phyloP scores from a whole-genome alignment of 208 protist species.

The Trypanosoma grayi region DNA sequence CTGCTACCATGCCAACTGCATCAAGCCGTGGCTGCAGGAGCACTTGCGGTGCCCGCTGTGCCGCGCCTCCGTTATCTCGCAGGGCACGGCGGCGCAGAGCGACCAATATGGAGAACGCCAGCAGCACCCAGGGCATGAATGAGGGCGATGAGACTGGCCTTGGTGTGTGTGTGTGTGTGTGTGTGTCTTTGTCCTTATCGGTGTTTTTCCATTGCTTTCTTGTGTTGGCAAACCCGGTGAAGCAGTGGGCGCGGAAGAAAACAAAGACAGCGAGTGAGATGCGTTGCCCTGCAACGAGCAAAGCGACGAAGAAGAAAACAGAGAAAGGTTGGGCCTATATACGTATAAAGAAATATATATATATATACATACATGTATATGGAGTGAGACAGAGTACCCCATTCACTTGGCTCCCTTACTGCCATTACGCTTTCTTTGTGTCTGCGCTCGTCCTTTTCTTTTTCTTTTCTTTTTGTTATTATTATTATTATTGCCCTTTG shows the following conservation, averaged over 20 bases:
- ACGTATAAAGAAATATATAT: slow-evolving; percentile 2
- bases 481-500: slow-evolving; percentile 5
- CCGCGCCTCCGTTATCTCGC: slow-evolving; percentile 12
- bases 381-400: slow-evolving; percentile 1
- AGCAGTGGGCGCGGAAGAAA: no score
- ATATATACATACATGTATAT: slow-evolving; percentile 4
- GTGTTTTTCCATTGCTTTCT: no score
- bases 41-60: slow-evolving; percentile 34
- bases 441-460: slow-evolving; percentile 1
- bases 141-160: no score
- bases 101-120: not conserved
- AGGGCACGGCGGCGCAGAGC: not conserved
- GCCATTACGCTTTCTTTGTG: not conserved
- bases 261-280: no score
- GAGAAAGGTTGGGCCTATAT: slow-evolving; percentile 10
- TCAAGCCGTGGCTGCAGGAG: slow-evolving; percentile 33
- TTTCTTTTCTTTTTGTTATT: slow-evolving; percentile 23
- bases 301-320: slow-evolving; percentile 2
- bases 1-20: slow-evolving; percentile 34
- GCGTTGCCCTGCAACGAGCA: no score
- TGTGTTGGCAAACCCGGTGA: no score
- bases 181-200: slow-evolving; percentile 1
- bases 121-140: not conserved
- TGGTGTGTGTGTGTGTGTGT: slow-evolving; percentile 9
- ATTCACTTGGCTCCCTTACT: no score